phyloP scores from a whole-genome alignment of 148 eudicot species.

The Vaccinium macrocarpon region DNA sequence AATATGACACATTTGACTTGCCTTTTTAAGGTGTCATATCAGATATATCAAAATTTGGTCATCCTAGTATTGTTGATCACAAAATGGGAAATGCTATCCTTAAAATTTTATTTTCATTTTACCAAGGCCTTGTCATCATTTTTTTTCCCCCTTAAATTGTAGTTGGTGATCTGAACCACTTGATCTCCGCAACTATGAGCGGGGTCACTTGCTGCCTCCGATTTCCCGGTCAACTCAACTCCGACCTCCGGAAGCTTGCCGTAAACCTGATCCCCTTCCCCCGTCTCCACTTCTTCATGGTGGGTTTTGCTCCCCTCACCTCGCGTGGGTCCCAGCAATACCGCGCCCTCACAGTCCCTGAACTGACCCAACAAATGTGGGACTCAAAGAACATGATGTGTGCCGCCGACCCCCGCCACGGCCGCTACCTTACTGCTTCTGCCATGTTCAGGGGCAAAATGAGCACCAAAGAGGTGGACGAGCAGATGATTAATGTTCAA shows the following conservation, averaged over 20 bases:
- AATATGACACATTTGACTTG: background rate
- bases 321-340: slow-evolving; percentile 81
- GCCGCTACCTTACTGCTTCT: slow-evolving; percentile 76
- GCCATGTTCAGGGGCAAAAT: slow-evolving; percentile 78
- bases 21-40: background rate
- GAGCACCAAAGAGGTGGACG: slow-evolving; percentile 71
- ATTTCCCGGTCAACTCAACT: slow-evolving; percentile 15
- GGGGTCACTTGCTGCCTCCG: slow-evolving; percentile 71
- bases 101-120: background rate
- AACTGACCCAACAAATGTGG: slow-evolving; percentile 83
- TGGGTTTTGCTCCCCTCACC: slow-evolving; percentile 68
- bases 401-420: slow-evolving; percentile 78
- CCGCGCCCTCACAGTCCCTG: slow-evolving; percentile 74
- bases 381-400: slow-evolving; percentile 87
- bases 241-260: slow-evolving; percentile 17
- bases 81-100: background rate
- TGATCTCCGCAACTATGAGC: slow-evolving; percentile 77
- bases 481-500: slow-evolving; percentile 67
- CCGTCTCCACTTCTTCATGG: slow-evolving; percentile 62
- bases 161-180: slow-evolving; percentile 77
- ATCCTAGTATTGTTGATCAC: background rate
- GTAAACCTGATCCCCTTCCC: slow-evolving; percentile 14
- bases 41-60: background rate
- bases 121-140: background rate
- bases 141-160: background rate